These are phyloP conservation scores for Catharanthus roseus DNA, from an alignment of 257 asterid genomes.

Conservation along the genomic window DNA sequence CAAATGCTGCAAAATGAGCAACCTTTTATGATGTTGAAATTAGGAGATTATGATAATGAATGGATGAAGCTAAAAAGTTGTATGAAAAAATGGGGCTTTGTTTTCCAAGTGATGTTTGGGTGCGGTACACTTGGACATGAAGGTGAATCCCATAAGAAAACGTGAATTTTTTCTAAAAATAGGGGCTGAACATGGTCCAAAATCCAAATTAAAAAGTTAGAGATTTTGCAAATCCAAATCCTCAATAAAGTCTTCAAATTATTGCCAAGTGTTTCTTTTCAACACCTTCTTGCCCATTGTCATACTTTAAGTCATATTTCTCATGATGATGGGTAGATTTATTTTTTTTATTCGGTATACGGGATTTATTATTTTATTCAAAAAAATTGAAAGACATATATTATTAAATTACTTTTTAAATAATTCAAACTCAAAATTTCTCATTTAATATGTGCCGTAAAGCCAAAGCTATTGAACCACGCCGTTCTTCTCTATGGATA, in stretches of 20 bases:
- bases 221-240: not conserved
- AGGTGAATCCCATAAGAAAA: not conserved
- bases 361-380: no score
- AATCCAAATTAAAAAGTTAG: not conserved
- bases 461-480: no score
- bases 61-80: not conserved
- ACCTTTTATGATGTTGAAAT: not conserved
- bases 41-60: no score
- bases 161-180: not conserved
- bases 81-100: no score
- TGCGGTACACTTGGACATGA: not conserved
- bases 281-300: not conserved
- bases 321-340: conserved; percentile 7
- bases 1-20: not conserved
- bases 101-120: not conserved
- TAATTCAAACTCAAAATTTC: no score
- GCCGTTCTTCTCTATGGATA: no score
- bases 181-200: not conserved
- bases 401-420: no score
- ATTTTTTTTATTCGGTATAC: no score
- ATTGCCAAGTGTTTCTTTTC: not conserved
- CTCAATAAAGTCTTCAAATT: not conserved
- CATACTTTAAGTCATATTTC: conserved; percentile 7
- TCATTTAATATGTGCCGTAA: no score
- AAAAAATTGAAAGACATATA: no score